Percentiles rank a stretch among this genome's conserved stretches.
Evolutionary conservation across 495 filamentous ascomycete species (phyloP).

Genomic region (Rhizodiscina lignyota): DNA sequence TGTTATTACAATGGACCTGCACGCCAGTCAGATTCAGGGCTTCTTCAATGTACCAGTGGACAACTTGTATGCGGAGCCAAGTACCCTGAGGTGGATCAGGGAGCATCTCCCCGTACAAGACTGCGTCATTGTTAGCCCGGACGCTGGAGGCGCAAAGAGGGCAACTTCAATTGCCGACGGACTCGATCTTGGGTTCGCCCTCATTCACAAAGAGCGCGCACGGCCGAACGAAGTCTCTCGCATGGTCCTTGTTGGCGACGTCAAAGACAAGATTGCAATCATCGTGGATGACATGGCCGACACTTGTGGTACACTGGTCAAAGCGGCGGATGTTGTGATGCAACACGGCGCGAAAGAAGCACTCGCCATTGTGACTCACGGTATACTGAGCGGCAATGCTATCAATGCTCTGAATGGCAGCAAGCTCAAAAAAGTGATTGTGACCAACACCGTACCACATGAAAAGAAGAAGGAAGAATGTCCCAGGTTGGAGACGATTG

Average conservation of each 20-base stretch:
- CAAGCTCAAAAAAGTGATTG: slow-evolving; percentile 60
- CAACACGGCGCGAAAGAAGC: slow-evolving; percentile 76
- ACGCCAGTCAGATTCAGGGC: slow-evolving; percentile 66
- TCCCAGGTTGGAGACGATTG: slow-evolving; percentile 70
- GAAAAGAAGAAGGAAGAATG: slow-evolving; percentile 66
- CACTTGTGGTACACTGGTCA: slow-evolving; percentile 86
- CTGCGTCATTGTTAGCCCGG: slow-evolving; percentile 88
- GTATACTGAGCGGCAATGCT: slow-evolving; percentile 81
- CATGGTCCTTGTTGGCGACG: slow-evolving; percentile 70
- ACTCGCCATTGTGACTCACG: slow-evolving; percentile 91
- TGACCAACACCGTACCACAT: slow-evolving; percentile 95
- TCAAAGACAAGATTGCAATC: slow-evolving; percentile 46
- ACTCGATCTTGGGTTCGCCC: slow-evolving; percentile 85
- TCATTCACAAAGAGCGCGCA: slow-evolving; percentile 96
- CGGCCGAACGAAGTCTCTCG: slow-evolving; percentile 88
- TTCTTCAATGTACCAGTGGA: slow-evolving; percentile 99
- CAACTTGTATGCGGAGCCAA: slow-evolving; percentile 92
- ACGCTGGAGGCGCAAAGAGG: slow-evolving; percentile 91
- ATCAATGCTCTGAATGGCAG: slow-evolving; percentile 82
- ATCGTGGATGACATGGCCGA: slow-evolving; percentile 68
- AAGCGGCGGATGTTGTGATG: slow-evolving; percentile 83
- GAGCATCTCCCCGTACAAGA: slow-evolving; percentile 71
- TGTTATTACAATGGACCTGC: slow-evolving; percentile 37
- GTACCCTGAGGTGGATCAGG: slow-evolving; percentile 76
- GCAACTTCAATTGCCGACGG: slow-evolving; percentile 94